These are phyloP conservation scores for Bonia amplexicaulis DNA, from an alignment of 176 grass and related monocot genomes.

Conservation along the genomic window DNA sequence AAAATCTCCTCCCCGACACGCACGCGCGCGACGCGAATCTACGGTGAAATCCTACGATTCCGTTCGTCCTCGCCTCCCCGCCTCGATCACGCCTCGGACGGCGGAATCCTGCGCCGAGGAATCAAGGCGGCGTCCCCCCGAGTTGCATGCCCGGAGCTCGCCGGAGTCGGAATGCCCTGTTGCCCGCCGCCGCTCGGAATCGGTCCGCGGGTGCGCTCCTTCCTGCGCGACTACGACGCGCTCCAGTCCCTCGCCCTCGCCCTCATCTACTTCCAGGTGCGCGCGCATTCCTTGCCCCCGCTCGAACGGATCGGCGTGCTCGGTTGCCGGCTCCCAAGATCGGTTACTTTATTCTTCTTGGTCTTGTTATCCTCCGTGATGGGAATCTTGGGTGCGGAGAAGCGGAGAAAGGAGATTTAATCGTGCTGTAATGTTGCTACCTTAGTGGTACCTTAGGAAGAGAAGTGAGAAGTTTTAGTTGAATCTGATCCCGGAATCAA, in stretches of 20 bases:
- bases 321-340: neutral
- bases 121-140: neutral
- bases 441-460: neutral
- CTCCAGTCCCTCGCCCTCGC: constrained; percentile 77
- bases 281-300: neutral
- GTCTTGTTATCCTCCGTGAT: neutral
- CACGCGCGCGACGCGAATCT: neutral
- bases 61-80: neutral
- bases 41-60: neutral
- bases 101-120: neutral
- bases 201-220: constrained; percentile 73
- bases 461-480: neutral
- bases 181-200: constrained; percentile 38
- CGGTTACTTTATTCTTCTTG: neutral
- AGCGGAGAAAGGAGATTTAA: neutral
- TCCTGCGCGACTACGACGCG: constrained; percentile 86
- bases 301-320: constrained; percentile 20
- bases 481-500: neutral
- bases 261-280: constrained; percentile 91
- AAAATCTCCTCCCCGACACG: neutral
- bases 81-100: neutral
- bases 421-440: neutral
- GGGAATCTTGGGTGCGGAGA: neutral
- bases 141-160: constrained; percentile 27
- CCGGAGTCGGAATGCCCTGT: constrained; percentile 52